Base-by-base conservation (phyloP, 345 rosid genomes). In the Lepidium aucheri region DNA sequence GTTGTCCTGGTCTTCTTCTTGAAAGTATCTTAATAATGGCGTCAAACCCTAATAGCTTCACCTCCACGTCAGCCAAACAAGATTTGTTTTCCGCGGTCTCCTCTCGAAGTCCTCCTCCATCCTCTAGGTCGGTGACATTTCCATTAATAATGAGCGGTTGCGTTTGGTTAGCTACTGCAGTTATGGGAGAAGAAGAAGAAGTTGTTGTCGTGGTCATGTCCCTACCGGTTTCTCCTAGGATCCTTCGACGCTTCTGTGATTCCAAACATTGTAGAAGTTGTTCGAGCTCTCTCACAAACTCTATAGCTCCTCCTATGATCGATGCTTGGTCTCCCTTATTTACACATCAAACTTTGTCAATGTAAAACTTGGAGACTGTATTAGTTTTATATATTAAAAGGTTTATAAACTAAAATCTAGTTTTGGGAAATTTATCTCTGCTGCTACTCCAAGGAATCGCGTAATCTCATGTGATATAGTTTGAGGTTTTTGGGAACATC, bases 231-330 rank as follows among this genome's bases (percentile, higher is more conserved):
- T 86, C 96, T 60, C 87, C 96, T 0, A 77, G 63, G 9, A 85
- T 76, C 61, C 90, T 82, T 42, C 97, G 52, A 35, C 96, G 75
- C 61, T 90, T 94, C 47, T 94, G 96, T 7, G 99, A 94, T 70
- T 94, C 99, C 2, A 94, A 60, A 73, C 97, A 90, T 9, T 88
- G 96, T 41, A 86, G 85, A 6, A 90, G 95, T 53, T 90, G 97
- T 77, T 94, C 99, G 12, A 94, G 71, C 67, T 94, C 99, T 63
- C 91, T 87, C 66, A 94, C 96, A 52, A 88, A 94, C 73, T 90
- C 97, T 9, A 94, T 90, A 6, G 91, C 99, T 30, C 99, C 99
- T 3, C 99, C 99, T 10, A 94, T 86, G n/a, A 94, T 90, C 1
- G 99, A 94, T 1, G 97, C 97, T 83, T 90, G 97, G 70, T 94